Base-by-base conservation (phyloP, 257 asterid genomes). In the Knoxia roxburghii region DNA sequence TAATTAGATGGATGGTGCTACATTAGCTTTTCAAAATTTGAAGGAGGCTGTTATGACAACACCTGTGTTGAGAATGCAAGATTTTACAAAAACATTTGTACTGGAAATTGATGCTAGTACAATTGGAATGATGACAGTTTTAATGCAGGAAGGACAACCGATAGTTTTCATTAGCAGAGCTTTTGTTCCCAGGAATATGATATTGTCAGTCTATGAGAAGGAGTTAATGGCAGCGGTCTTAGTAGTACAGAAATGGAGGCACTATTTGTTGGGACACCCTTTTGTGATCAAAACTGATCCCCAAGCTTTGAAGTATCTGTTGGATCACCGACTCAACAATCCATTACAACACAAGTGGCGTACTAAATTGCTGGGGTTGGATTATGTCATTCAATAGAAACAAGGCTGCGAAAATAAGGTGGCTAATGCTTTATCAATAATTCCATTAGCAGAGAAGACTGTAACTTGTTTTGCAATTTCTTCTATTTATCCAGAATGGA, bases 381-480 rank as follows among this genome's bases (percentile, higher is more conserved):
- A 55, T 11, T 68, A 13, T 29, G 23, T 6, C 0, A 56, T 68
- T 1, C 26, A 52, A 68, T 8, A 53, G 39, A 20, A 56, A 53
- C n/a, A n/a, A 13, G 65, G 69, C 1, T 4, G 6, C 0, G 72
- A 55, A 8, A 56, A 68, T 7, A 24, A 13, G 15, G 41, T 26
- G 0, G 56, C 29, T 5, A 56, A 68, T 54, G 55, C 65, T 2
- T 7, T 68, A 1, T 68, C 72, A 24, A 39, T 43, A 8, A 23
- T 5, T 1, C 5, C 2, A 2, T 14, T 3, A 15, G 0, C 8
- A 18, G 6, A n/a, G n/a, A n/a, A n/a, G n/a, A n/a, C n/a, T n/a
- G n/a, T n/a, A n/a, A n/a, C n/a, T n/a, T n/a, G n/a, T n/a, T n/a
- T n/a, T n/a, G n/a, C n/a, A n/a, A n/a, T n/a, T n/a, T n/a, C n/a